Evolutionary conservation across 2,329 filamentous ascomycete species (phyloP).

Genomic region (Ophiostoma sp.): DNA sequence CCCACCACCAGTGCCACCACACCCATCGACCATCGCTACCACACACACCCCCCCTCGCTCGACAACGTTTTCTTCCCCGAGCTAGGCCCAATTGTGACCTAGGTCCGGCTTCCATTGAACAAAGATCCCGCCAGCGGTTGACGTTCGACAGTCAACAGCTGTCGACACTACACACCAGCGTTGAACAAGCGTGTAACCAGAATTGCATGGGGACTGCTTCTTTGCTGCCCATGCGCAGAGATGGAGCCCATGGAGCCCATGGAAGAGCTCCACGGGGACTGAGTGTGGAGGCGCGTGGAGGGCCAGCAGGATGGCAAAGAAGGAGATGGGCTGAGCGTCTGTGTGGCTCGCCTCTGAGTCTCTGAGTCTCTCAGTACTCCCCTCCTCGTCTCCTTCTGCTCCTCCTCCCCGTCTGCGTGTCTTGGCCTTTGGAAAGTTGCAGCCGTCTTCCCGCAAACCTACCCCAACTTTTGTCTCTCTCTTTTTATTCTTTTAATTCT

Average conservation of each 20-base stretch:
- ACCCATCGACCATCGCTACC: neutral
- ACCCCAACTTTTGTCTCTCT: neutral
- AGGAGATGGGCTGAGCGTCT: neutral
- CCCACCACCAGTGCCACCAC: neutral
- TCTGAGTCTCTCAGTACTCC: too few species aligned
- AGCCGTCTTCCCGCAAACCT: slow-evolving; percentile 21
- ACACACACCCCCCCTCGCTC: neutral
- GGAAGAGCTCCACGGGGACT: neutral
- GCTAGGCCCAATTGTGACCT: slow-evolving; percentile 18
- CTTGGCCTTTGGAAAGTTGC: slow-evolving; percentile 15
- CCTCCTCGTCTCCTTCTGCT: neutral
- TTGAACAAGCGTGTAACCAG: neutral
- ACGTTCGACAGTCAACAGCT: neutral
- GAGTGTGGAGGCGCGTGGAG: neutral
- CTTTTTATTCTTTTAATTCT: neutral
- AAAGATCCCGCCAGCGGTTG: slow-evolving; percentile 4
- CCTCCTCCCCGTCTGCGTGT: neutral
- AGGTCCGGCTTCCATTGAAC: slow-evolving; percentile 11
- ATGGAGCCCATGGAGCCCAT: neutral
- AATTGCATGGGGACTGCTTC: neutral
- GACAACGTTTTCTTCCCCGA: neutral
- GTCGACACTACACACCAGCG: neutral
- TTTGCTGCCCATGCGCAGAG: neutral
- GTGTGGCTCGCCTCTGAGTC: neutral
- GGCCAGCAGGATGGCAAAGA: neutral